These are phyloP conservation scores for Fonsecaea pedrosoi DNA, from an alignment of 2,329 filamentous ascomycete genomes.

Conservation along the genomic window DNA sequence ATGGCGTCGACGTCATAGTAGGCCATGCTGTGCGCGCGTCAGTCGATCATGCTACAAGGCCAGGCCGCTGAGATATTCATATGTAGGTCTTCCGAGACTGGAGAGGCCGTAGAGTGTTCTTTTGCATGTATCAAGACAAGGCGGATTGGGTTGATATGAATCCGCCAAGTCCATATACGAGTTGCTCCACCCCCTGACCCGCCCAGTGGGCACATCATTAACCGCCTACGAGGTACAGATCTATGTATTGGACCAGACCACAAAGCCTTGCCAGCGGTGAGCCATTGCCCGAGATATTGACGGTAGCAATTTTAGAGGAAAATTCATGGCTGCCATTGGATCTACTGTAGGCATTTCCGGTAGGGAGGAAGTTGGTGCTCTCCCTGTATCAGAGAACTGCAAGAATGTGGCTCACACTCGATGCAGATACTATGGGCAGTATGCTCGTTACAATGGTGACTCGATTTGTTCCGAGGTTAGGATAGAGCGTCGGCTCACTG, in stretches of 20 bases:
- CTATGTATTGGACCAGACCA: no score
- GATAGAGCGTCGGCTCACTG: conserved; percentile 44
- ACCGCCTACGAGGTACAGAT: no score
- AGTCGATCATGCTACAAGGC: not conserved
- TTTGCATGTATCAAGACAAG: not conserved
- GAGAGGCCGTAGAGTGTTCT: not conserved
- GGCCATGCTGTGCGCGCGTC: conserved; percentile 18
- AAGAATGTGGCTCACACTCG: conserved; percentile 74
- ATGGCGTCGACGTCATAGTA: conserved; percentile 58
- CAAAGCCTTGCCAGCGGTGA: no score
- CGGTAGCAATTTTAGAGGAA: conserved; percentile 67
- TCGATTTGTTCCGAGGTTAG: not conserved
- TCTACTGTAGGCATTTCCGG: conserved; percentile 68
- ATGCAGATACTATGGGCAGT: conserved; percentile 85
- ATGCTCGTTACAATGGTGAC: conserved; percentile 73
- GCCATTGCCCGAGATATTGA: not conserved
- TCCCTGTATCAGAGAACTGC: conserved; percentile 76
- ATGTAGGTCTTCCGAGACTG: not conserved
- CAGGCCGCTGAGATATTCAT: not conserved
- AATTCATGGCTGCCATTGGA: conserved; percentile 56
- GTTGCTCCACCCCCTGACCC: no score
- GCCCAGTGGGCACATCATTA: no score
- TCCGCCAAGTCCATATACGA: no score
- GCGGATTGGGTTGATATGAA: not conserved
- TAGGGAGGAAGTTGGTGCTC: conserved; percentile 78